These are phyloP conservation scores for Omphalotus olearius DNA, from an alignment of 1,284 basidiomycete species.

Conservation along the genomic window DNA sequence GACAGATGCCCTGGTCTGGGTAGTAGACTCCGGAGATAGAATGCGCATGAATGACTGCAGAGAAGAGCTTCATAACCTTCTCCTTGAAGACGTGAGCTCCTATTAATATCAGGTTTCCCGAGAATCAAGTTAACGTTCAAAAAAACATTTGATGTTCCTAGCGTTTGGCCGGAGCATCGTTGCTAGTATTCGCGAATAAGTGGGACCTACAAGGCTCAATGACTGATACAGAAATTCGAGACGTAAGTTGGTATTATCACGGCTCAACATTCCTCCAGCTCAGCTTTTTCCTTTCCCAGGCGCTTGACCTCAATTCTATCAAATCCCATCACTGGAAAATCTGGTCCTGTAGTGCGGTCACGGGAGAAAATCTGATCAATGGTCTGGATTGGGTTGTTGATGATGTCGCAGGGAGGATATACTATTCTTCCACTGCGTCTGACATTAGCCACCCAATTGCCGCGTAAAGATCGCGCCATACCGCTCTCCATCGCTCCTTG, in stretches of 20 bases:
- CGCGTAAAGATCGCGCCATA: background rate
- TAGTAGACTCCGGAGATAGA: conserved; percentile 92
- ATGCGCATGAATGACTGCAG: conserved; percentile 88
- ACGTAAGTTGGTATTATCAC: conserved; percentile 46
- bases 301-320: conserved; percentile 73
- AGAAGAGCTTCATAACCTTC: conserved; percentile 79
- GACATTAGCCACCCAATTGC: background rate
- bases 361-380: conserved; percentile 78
- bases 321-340: conserved; percentile 90
- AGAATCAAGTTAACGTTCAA: no score
- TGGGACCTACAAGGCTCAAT: conserved; percentile 92
- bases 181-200: conserved; percentile 99
- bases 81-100: conserved; percentile 84
- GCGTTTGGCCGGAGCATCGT: conserved; percentile 90
- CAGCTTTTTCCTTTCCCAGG: conserved; percentile 38
- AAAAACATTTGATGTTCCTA: conserved; percentile 28
- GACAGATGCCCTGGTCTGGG: conserved; percentile 98
- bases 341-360: conserved; percentile 88
- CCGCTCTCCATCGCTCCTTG: background rate
- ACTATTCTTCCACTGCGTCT: conserved; percentile 44
- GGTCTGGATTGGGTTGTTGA: conserved; percentile 95
- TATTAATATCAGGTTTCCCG: conserved; percentile 11
- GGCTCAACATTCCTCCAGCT: conserved; percentile 10
- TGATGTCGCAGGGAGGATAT: conserved; percentile 81
- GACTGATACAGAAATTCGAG: conserved; percentile 76